Evolutionary conservation across 306 rosid species (phyloP), one percentile per base, ranked within the genome.

Genomic region (Cercis canadensis): DNA sequence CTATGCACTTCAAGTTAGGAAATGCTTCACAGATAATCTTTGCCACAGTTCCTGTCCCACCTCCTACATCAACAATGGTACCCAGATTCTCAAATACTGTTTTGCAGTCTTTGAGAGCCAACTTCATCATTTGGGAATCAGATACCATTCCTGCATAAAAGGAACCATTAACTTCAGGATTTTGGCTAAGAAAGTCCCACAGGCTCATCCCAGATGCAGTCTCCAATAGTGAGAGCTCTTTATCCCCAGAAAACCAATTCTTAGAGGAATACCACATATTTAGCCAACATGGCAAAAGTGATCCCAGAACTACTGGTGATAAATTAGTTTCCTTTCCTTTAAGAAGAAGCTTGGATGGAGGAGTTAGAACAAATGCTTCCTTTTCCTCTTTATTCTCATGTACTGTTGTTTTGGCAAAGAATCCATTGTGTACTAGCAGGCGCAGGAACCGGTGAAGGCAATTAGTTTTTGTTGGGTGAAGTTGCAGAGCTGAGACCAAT

Each of bases 1-100:
- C 87, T 0, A 65, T 80, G 78, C 92, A 84, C 51, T 84, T 84
- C 40, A 87, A 16, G 0, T 73, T 75, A 62, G 92, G 85, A 41
- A 85, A 80, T 2, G 67, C 83, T 70, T 75, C 80, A 18, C 39
- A 33, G 39, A 82, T 79, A n/a, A 85, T 69, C 46, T 33, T 75
- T 0, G 77, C 24, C 14, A 77, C 66, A 8, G 19, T 67, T 9
- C 92, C 82, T 0, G 76, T 79, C 0, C 89, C 84, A 11, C 89
- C 89, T 1, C 86, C 92, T 0, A 73, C 79, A 46, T 79, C 83
- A 32, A 79, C 79, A 0, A 79, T 46, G 0, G 78, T 62, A 56
- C 55, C 47, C 53, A 77, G 40, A 6, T 75, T 81, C 21, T 73
- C 77, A 29, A 82, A 77, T 63, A 58, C 74, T 13, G 53, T 47